Evolutionary conservation across 2,329 filamentous ascomycete genomes (phyloP).

Genomic region (Beauveria sp.): DNA sequence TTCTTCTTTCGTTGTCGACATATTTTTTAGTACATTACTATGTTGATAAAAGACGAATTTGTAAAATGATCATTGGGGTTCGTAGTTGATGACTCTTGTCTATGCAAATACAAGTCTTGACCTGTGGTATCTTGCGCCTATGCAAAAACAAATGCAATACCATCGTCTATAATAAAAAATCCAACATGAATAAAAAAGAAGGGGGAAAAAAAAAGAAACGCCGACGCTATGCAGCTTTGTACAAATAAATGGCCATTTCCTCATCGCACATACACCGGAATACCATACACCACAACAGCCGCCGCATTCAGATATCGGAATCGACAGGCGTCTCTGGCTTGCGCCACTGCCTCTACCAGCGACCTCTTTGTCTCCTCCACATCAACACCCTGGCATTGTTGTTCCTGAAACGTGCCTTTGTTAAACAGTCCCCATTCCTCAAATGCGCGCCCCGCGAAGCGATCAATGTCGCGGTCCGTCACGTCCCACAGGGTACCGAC

Average conservation of each 20-base stretch:
- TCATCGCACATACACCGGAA: conserved; percentile 69
- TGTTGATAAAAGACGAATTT: too few species aligned
- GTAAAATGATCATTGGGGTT: too few species aligned
- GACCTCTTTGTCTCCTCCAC: conserved; percentile 1
- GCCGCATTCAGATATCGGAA: conserved; percentile 90
- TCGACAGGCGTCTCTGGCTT: conserved; percentile 69
- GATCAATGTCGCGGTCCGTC: conserved; percentile 94
- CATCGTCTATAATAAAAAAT: not conserved
- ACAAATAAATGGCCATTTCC: not conserved
- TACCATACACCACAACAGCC: conserved; percentile 87
- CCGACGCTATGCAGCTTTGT: conserved; percentile 6
- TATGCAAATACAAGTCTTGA: not conserved
- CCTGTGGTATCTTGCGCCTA: conserved; percentile 1
- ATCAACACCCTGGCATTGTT: conserved; percentile 21
- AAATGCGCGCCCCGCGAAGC: conserved; percentile 72
- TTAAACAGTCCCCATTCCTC: conserved; percentile 77
- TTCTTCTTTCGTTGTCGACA: too few species aligned
- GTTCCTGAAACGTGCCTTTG: conserved; percentile 35
- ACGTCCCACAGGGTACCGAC: conserved; percentile 97
- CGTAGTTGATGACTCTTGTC: not conserved
- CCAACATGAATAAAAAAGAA: not conserved
- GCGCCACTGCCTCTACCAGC: conserved; percentile 74
- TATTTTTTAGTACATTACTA: too few species aligned
- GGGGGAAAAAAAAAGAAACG: not conserved
- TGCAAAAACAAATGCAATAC: not conserved